Evolutionary conservation across 164 flowering plant species (phyloP).

Genomic region (Warburgia ugandensis): DNA sequence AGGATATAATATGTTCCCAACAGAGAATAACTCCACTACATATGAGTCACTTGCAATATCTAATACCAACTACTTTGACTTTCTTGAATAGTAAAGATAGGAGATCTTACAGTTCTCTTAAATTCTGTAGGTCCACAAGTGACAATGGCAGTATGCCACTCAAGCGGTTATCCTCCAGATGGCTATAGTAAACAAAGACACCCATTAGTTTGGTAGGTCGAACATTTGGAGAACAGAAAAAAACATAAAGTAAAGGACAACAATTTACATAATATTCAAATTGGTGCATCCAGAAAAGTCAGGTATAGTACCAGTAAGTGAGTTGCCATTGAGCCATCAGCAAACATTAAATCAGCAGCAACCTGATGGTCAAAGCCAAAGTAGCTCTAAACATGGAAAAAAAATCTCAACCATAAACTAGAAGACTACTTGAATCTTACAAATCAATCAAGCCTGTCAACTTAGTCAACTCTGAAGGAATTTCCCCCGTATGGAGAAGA

Average conservation of each 20-base stretch:
- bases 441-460: constrained; percentile 67
- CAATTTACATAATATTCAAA: constrained; percentile 63
- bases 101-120: constrained; percentile 77
- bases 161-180: constrained; percentile 87
- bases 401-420: constrained; percentile 7
- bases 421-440: constrained; percentile 42
- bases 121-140: constrained; percentile 46
- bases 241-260: neutral
- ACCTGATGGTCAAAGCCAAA: neutral
- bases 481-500: constrained; percentile 57
- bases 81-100: neutral
- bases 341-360: constrained; percentile 9
- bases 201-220: neutral
- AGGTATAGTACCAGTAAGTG: constrained; percentile 37
- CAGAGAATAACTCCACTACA: no score
- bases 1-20: no score
- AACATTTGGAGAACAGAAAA: neutral
- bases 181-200: constrained; percentile 38
- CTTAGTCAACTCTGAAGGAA: constrained; percentile 61
- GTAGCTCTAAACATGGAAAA: constrained; percentile 3
- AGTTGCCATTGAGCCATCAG: constrained; percentile 41
- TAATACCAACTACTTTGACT: neutral
- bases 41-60: no score
- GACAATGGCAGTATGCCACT: constrained; percentile 78
- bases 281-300: constrained; percentile 68